Conservation (phyloP, 192 early-diverging fungal genomes). For the Coemansia sp. region DNA sequence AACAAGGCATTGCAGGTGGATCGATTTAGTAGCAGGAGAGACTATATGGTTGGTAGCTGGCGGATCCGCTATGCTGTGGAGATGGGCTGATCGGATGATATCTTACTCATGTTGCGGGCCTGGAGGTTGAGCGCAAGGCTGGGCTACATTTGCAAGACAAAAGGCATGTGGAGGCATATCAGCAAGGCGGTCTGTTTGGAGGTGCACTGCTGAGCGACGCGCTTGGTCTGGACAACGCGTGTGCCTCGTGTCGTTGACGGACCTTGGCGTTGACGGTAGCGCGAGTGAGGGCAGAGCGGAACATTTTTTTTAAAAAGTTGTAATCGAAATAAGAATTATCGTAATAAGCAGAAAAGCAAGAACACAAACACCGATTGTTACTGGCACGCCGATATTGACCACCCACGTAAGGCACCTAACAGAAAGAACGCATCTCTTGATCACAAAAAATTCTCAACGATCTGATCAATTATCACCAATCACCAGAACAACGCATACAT, state of each 20-base stretch:
- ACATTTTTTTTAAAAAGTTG: conserved; percentile 17
- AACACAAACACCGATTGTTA: no score
- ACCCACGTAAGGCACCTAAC: no score
- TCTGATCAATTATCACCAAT: no score
- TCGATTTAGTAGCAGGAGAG: no score
- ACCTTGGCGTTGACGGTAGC: conserved; percentile 18
- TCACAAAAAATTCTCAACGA: no score
- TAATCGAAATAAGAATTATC: no score
- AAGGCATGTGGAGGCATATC: not conserved
- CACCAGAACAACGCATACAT: not conserved
- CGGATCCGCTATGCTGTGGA: not conserved
- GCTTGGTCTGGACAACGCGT: not conserved
- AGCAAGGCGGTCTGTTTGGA: no score
- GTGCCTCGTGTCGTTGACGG: not conserved
- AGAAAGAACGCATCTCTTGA: no score
- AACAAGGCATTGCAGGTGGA: no score
- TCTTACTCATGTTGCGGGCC: conserved; percentile 22
- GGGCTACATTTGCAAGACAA: not conserved
- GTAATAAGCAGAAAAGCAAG: no score
- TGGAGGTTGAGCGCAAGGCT: conserved; percentile 12
- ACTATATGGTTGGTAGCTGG: not conserved
- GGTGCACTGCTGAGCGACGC: no score
- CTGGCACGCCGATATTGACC: no score
- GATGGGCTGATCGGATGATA: not conserved
- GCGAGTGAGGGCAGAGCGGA: conserved; percentile 22